These are phyloP conservation scores for Clavispora carvajalis DNA, from an alignment of 805 yeast species.

Conservation along the genomic window DNA sequence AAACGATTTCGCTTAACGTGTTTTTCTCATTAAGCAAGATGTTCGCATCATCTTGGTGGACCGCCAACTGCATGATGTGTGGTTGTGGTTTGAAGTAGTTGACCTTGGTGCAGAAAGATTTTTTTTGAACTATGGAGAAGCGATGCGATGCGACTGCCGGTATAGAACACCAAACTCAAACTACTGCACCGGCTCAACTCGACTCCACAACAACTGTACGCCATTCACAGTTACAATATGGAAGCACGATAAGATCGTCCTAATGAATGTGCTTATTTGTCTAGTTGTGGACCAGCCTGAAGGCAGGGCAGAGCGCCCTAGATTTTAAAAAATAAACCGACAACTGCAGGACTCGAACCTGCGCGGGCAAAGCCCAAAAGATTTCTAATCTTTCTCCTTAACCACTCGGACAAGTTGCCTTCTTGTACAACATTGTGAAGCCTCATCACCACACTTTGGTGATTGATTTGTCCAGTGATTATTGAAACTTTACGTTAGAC, in stretches of 20 bases:
- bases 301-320: no score
- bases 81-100: neutral
- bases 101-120: neutral
- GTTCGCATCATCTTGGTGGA: slow-evolving; percentile 70
- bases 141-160: slow-evolving; percentile 2
- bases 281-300: no score
- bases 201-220: no score
- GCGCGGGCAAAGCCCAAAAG: slow-evolving; percentile 23
- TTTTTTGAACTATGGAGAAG: slow-evolving; percentile 1
- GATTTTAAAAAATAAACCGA: slow-evolving; percentile 15
- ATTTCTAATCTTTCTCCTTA: slow-evolving; percentile 24
- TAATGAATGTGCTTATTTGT: no score
- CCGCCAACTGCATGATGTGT: slow-evolving; percentile 60
- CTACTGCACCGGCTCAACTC: neutral
- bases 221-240: no score
- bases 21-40: slow-evolving; percentile 69
- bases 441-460: no score
- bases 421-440: no score
- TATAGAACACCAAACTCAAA: neutral
- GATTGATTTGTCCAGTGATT: no score
- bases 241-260: no score
- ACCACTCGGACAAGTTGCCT: slow-evolving; percentile 24
- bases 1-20: slow-evolving; percentile 51
- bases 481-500: no score
- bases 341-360: slow-evolving; percentile 23